Evolutionary conservation across 164 flowering plant genomes (phyloP), one percentile per base, ranked within the genome.

Genomic region (Magnolia officinalis): DNA sequence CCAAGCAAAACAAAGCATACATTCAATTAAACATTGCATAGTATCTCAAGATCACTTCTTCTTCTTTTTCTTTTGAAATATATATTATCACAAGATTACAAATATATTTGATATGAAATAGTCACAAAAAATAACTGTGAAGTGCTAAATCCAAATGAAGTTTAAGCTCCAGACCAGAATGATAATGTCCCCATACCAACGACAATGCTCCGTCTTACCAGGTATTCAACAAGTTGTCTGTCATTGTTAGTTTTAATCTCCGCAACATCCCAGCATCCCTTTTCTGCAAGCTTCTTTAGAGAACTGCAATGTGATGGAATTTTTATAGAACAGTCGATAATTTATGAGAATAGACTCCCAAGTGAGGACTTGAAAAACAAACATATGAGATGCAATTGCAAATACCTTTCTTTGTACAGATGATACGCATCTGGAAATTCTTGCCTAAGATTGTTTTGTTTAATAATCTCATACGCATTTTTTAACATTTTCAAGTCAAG

Each of bases 241-340:
- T 92, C 84, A 63, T 80, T 80, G 67, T 89, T 86, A 52, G 93
- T 79, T 82, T 75, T 92, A 50, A 73, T 76, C 84, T 96, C 99
- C 9, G 98, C 98, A 75, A 92, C 72, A 75, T 92, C 98, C 99
- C 99, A 96, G 80, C 88, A 88, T 65, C 95, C 98, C 81, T 92
- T 96, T 82, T 94, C 98, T 58, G 91, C 98, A 23, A 92, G 86
- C 81, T 84, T 90, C 83, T 93, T 94, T 21, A 96, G 74, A 59
- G 88, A 78, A 75, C 99, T 96, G 90, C 81, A 86, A 69, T 75
- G 16, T 70, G 73, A 77, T 67, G 66, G 23, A 82, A 67, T 50
- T 21, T 37, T 67, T 23, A 55, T 55, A 16, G 52, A 69, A 67
- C 29, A 50, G 70, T 58, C 19, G n/a, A 72, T 9, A 59, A 8